Evolutionary conservation across 768 basidiomycete species (phyloP), one percentile per base, ranked within the genome.

Genomic region (Mycena sanguinolenta): DNA sequence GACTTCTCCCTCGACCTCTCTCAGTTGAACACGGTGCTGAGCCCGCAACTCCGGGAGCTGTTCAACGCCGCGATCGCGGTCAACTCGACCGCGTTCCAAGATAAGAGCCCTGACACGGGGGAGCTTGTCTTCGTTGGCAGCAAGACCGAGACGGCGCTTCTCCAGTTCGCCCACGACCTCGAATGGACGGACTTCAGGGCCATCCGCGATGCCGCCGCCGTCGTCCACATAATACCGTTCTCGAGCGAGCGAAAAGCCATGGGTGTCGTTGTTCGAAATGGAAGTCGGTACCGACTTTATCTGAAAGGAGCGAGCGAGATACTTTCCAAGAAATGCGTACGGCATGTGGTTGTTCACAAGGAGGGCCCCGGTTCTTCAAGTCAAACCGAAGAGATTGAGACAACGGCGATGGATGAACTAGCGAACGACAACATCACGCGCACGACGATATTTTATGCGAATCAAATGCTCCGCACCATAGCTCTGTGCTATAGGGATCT

Each of bases 391-490:
- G 73, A 76, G 0, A 79, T 97, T 52, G 86, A 91, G 77, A 90
- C 89, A 2, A 81, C 78, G 67, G 79, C 79, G 1, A 95, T 98
- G 66, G 90, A 90, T 74, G 83, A 88, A 13, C 82, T 91, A 19
- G 90, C 91, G 17, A 84, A 85, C 69, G 92, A 93, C 76, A 98
- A 98, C 78, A 95, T 98, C 78, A 88, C 87, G 30, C 89, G 95
- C 54, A 98, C 97, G 17, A 98, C 97, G 81, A 97, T 97, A 73
- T 97, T 98, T 82, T 99, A 99, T 79, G 97, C 97, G 75, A 97
- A 97, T 80, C 97, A 99, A 83, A 93, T 91, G 16, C 90, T 98
- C 13, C 90, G 97, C 58, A 98, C 98, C 2, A 95, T 99, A 73
- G 96, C 97, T 1, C 81, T 98, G 53, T 98, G 97, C 79, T 98